Evolutionary conservation across 148 eudicot genomes (phyloP).

Genomic region (Cornus controversa): DNA sequence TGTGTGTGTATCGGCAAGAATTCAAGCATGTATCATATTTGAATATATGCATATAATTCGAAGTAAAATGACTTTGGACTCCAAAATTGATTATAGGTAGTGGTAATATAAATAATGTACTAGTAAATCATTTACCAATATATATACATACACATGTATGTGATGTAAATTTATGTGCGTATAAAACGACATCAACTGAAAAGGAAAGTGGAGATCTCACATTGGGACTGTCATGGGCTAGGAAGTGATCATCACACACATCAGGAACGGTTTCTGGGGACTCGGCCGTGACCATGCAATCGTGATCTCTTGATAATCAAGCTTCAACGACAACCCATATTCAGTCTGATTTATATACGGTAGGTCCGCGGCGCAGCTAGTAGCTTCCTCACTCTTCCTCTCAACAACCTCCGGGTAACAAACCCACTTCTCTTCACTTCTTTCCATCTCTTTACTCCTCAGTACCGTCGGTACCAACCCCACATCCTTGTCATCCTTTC

Average conservation of each 20-base stretch:
- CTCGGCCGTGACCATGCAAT: conserved; percentile 40
- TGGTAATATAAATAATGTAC: no score
- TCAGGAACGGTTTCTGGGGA: conserved; percentile 56
- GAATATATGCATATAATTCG: no score
- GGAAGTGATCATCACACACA: conserved; percentile 26
- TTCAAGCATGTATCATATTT: no score
- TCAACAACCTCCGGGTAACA: conserved; percentile 48
- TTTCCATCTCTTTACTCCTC: conserved; percentile 37
- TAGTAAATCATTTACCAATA: no score
- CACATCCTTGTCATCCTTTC: conserved; percentile 19
- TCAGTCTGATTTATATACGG: not conserved
- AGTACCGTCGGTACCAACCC: conserved; percentile 52
- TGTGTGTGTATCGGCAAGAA: not conserved
- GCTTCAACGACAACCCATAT: conserved; percentile 44
- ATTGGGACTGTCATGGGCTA: no score
- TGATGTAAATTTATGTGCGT: no score
- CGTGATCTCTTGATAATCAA: conserved; percentile 55
- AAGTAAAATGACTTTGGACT: no score
- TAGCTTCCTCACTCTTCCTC: conserved; percentile 36
- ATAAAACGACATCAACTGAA: not conserved
- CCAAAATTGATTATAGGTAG: no score
- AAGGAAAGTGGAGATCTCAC: conserved; percentile 14
- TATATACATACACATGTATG: no score
- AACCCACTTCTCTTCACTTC: conserved; percentile 58
- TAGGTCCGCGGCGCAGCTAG: conserved; percentile 27